Evolutionary conservation across 1,284 basidiomycete genomes (phyloP).

Genomic region (Afroboletus lepidellus): DNA sequence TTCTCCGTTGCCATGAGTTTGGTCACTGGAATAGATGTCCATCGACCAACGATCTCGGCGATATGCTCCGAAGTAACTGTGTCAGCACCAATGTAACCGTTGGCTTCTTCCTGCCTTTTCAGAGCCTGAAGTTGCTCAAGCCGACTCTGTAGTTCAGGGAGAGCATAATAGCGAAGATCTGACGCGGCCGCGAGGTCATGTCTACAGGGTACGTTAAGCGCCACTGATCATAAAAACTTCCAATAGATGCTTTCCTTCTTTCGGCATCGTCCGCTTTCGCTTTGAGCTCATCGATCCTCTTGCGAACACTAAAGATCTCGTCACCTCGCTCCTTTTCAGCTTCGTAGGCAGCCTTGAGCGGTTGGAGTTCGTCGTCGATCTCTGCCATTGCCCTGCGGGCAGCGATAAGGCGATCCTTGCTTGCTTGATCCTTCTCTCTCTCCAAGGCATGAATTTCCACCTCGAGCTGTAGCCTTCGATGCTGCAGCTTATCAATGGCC

Average conservation of each 20-base stretch:
- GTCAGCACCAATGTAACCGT: slow-evolving; percentile 58
- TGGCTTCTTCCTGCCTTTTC: slow-evolving; percentile 71
- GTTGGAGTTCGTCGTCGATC: slow-evolving; percentile 88
- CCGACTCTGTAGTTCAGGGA: slow-evolving; percentile 86
- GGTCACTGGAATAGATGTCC: slow-evolving; percentile 91
- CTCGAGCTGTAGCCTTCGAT: slow-evolving; percentile 89
- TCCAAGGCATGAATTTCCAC: slow-evolving; percentile 96
- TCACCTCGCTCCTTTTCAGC: slow-evolving; percentile 87
- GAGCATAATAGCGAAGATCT: slow-evolving; percentile 89
- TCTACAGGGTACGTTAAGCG: slow-evolving; percentile 34
- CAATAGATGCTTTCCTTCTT: slow-evolving; percentile 54
- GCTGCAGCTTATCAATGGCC: slow-evolving; percentile 92
- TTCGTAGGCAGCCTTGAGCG: slow-evolving; percentile 87
- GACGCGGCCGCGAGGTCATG: slow-evolving; percentile 85
- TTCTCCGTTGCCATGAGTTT: slow-evolving; percentile 88
- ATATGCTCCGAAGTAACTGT: slow-evolving; percentile 89
- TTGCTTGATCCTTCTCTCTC: slow-evolving; percentile 88
- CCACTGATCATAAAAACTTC: slow-evolving; percentile 1
- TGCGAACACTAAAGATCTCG: slow-evolving; percentile 78
- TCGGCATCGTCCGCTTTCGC: slow-evolving; percentile 95
- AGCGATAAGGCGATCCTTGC: slow-evolving; percentile 81
- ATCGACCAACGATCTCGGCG: slow-evolving; percentile 85
- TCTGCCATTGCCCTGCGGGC: slow-evolving; percentile 83
- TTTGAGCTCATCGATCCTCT: slow-evolving; percentile 88
- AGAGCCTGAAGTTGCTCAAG: slow-evolving; percentile 70